These are phyloP conservation scores for Nicotiana noctiflora DNA, from an alignment of 257 asterid species.

Conservation along the genomic window DNA sequence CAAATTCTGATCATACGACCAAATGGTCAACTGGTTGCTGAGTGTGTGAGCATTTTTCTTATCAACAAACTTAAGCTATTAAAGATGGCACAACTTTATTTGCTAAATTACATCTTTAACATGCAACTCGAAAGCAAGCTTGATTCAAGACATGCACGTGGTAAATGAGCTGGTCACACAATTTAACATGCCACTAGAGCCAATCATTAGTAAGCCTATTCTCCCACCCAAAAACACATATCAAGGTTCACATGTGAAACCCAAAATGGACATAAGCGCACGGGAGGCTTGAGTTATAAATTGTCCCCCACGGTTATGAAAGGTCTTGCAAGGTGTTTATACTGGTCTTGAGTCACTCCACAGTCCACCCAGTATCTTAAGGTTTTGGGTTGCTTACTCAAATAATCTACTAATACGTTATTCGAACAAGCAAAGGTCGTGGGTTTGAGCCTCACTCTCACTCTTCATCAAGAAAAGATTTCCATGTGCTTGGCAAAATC, in stretches of 20 bases:
- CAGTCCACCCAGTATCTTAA: not conserved
- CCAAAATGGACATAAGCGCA: not conserved
- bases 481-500: slow-evolving; percentile 1
- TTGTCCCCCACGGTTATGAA: not conserved
- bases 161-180: not conserved
- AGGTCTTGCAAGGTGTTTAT: not conserved
- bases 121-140: not conserved
- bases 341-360: not conserved
- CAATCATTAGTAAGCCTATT: not conserved
- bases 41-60: not conserved
- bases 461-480: slow-evolving; percentile 9
- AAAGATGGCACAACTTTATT: not conserved
- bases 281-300: not conserved
- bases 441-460: not conserved
- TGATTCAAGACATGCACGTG: not conserved
- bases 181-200: not conserved
- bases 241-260: not conserved
- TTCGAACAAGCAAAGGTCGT: not conserved
- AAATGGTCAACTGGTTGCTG: not conserved
- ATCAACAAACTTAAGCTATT: not conserved
- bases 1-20: not conserved
- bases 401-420: not conserved
- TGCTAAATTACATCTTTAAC: not conserved
- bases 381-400: not conserved
- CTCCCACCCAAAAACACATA: not conserved